Base-by-base conservation (phyloP, 202 grass and related monocot species). In the Carex sylvatica region DNA sequence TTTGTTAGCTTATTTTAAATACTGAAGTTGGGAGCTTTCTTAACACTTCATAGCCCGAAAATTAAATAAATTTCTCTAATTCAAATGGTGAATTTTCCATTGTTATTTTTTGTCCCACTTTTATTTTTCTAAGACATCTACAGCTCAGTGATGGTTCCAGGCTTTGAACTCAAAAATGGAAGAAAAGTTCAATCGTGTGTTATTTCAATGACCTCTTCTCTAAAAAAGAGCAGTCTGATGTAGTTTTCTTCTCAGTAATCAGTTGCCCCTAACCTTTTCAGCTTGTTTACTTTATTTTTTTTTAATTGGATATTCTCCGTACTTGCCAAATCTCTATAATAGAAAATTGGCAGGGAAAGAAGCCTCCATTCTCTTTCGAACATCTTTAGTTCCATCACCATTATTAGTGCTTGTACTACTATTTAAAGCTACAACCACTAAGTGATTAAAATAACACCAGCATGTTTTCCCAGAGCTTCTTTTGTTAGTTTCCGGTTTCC, bases 371-470 rank as follows among this genome's bases (percentile, higher is more conserved):
- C 30, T 56, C 40, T 65, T 82, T 58, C 12, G 22, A 28, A 65
- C 60, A 19, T 65, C 79, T 67, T 54, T 82, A 65, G 63, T 69
- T 70, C 23, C 40, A 70, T 65, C 80, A 82, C 80, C 13, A 82
- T 82, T 70, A 82, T 82, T 82, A 47, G 26, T 65, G 44, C 49
- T 40, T 69, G 33, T 51, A 11, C 15, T 38, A 82, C 42, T 66
- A 16, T 65, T 81, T 46, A 81, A 66, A 65, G 60, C 20, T 61
- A 26, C 38, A 28, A 49, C 20, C 38, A 64, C 24, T 51, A 65
- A 8, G 14, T 51, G 24, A 81, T 64, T 61, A 81, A 65, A 80
- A 31, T 44, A 65, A 46, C 16, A 51, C 19, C 10, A 38, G 5
- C 53, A 19, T 77, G 28, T 53, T 58, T 38, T 77, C 30, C 26